These are phyloP conservation scores for Geranium incanum DNA, from an alignment of 441 rosid genomes.

Conservation along the genomic window DNA sequence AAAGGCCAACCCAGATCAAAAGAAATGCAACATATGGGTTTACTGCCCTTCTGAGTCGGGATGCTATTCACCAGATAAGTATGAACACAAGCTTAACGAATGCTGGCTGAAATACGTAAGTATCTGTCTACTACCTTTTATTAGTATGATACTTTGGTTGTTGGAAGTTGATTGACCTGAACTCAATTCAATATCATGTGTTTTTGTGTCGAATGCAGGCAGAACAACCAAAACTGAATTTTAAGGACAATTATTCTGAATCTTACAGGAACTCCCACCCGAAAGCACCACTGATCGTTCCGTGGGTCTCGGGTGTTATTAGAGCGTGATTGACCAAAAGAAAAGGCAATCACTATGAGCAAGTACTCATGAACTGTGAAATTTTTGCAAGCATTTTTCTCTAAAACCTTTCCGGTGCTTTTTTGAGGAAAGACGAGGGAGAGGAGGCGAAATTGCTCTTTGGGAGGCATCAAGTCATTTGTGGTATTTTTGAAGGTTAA, in stretches of 20 bases:
- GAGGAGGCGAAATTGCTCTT: background rate
- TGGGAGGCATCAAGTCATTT: background rate
- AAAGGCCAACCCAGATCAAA: slow-evolving; percentile 62
- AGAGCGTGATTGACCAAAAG: slow-evolving; percentile 30
- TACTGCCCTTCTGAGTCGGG: slow-evolving; percentile 85
- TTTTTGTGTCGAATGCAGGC: slow-evolving; percentile 47
- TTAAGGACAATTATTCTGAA: slow-evolving; percentile 72
- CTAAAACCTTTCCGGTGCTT: background rate
- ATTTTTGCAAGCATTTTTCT: background rate
- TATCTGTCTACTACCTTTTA: slow-evolving; percentile 5
- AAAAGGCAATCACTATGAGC: background rate
- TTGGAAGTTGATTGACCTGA: background rate
- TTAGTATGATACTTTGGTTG: no score
- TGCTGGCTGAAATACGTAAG: slow-evolving; percentile 99
- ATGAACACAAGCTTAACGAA: slow-evolving; percentile 72
- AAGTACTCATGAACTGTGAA: background rate
- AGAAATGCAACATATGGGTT: slow-evolving; percentile 87
- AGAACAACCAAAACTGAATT: slow-evolving; percentile 64
- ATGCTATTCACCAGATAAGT: slow-evolving; percentile 82
- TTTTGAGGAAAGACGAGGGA: background rate
- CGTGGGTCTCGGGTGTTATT: slow-evolving; percentile 88
- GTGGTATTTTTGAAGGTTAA: background rate
- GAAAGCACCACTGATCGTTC: slow-evolving; percentile 70
- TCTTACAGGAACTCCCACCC: slow-evolving; percentile 73
- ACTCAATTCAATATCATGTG: background rate